These are phyloP conservation scores for Picochlorum sp. DNA, from an alignment of 139 green algal genomes.

Conservation along the genomic window DNA sequence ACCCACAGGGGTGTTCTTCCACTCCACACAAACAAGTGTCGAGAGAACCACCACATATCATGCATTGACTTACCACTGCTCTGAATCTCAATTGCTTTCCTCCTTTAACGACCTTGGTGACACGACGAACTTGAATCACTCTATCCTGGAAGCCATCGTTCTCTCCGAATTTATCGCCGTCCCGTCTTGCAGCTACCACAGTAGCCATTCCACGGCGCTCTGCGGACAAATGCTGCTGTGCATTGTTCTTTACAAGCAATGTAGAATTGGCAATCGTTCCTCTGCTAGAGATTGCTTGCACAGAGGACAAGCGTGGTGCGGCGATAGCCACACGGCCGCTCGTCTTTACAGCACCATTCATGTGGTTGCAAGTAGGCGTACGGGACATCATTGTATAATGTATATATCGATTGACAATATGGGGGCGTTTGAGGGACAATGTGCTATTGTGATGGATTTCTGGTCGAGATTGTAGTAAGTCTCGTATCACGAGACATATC, in stretches of 20 bases:
- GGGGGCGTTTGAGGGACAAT: too few species aligned
- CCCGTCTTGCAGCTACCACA: conserved; percentile 2
- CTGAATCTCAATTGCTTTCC: conserved; percentile 90
- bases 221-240: background rate
- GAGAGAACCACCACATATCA: background rate
- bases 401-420: too few species aligned
- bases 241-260: background rate
- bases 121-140: conserved; percentile 65
- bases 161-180: conserved; percentile 4
- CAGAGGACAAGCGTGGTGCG: background rate
- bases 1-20: background rate
- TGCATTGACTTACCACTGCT: conserved; percentile 26
- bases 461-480: too few species aligned
- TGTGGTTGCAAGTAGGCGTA: background rate
- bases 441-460: too few species aligned
- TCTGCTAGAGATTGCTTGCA: background rate
- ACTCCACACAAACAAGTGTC: background rate
- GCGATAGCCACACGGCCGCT: conserved; percentile 4
- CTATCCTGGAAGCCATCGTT: conserved; percentile 37
- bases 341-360: background rate
- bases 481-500: too few species aligned
- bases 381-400: too few species aligned
- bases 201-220: background rate
- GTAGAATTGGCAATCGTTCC: background rate
- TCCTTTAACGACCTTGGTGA: conserved; percentile 92